Conservation (phyloP, 208 protist genomes). For the Vickermania spadyakhi region DNA sequence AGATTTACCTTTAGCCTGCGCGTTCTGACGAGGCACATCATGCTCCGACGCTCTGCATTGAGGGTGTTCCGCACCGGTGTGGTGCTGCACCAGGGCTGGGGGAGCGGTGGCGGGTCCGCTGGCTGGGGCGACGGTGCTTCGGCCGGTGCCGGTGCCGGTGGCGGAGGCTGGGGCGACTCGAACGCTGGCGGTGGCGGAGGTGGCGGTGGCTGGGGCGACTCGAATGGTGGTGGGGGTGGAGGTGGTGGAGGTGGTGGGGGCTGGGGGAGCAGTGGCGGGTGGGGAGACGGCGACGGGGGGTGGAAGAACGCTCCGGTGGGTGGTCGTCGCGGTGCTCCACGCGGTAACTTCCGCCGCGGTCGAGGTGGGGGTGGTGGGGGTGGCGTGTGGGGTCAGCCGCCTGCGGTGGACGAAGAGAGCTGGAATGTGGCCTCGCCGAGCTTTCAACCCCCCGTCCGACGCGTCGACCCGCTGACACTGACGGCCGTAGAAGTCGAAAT, state of each 20-base stretch:
- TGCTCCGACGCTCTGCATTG: slow-evolving; percentile 34
- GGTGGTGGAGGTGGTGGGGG: slow-evolving; percentile 5
- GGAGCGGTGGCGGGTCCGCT: slow-evolving; percentile 10
- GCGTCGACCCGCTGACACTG: slow-evolving; percentile 81
- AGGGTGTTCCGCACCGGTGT: slow-evolving; percentile 18
- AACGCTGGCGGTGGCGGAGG: slow-evolving; percentile 4
- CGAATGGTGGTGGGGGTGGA: slow-evolving; percentile 7
- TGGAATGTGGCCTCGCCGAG: slow-evolving; percentile 74
- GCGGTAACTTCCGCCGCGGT: slow-evolving; percentile 31
- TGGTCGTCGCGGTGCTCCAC: slow-evolving; percentile 11
- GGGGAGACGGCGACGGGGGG: slow-evolving; percentile 10
- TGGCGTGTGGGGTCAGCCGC: slow-evolving; percentile 54
- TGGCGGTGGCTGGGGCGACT: slow-evolving; percentile 8
- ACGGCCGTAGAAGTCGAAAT: slow-evolving; percentile 84
- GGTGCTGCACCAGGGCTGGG: slow-evolving; percentile 50
- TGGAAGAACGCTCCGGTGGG: slow-evolving; percentile 12
- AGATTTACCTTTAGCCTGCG: too few relatives aligned
- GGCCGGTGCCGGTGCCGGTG: slow-evolving; percentile 4
- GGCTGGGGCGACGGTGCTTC: slow-evolving; percentile 9
- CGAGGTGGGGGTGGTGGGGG: slow-evolving; percentile 15
- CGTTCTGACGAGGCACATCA: too few relatives aligned
- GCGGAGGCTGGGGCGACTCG: slow-evolving; percentile 9
- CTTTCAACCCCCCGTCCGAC: slow-evolving; percentile 75
- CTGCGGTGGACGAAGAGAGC: slow-evolving; percentile 57
- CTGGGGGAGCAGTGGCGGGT: neutral